Evolutionary conservation across 1,284 basidiomycete genomes (phyloP), one percentile per base, ranked within the genome.

Genomic region (Garcileccinum viscosum): DNA sequence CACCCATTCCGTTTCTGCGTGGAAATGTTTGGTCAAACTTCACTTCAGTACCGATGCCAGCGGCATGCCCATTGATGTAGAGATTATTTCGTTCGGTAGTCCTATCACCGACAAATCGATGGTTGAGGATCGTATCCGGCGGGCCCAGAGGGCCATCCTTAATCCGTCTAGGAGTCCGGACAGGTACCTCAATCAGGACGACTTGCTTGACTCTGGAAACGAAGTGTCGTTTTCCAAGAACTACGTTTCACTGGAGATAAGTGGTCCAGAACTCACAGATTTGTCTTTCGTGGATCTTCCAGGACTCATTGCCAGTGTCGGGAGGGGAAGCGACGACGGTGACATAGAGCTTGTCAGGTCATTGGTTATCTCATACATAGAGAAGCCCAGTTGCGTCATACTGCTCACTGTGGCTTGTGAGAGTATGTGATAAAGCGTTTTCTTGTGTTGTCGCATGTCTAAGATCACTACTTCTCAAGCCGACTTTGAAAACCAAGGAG

Each of bases 401-500:
- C 78, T 94, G 0, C 78, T 93, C 5, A 90, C 91, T 0, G 87
- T 94, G 0, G 84, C 92, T 0, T 93, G 92, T 75, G 91, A 93
- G 75, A 92, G 92, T 93, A 63, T 9, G 66, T 71, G 4, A 32
- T 50, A 3, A n/a, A 35, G n/a, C 9, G 22, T 44, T 24, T 63
- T 7, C 47, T 27, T 6, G 5, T 5, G 0, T 42, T 37, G n/a
- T 5, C 14, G 5, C 7, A 5, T 5, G 12, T 27, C 61, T 71
- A 33, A 70, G 22, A 19, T 53, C 3, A 4, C 14, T n/a, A 2
- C 27, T 61, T 17, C 12, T 38, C 5, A 70, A 93, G 92, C 89
- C 69, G 93, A 94, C 66, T 90, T 90, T n/a, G 89, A 93, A 70
- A 93, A 92, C 59, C 92, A 94, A 77, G 88, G 87, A 0, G 91